Evolutionary conservation across 2,329 filamentous ascomycete genomes (phyloP), one percentile per base, ranked within the genome.

Genomic region (Aspergillus sp.): DNA sequence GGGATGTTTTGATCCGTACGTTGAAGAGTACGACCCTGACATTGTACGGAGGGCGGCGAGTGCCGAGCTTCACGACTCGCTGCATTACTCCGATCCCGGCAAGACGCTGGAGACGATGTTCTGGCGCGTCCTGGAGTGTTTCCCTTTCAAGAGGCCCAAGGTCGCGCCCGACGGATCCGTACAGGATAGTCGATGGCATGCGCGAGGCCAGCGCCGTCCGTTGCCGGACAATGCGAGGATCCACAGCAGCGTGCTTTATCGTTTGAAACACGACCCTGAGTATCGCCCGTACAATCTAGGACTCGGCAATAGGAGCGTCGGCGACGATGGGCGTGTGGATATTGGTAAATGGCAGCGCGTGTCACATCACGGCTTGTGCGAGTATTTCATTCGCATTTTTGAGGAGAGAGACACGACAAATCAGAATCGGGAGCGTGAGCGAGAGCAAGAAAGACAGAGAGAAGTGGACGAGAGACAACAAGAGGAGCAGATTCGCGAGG

Each of bases 251-350:
- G 65, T 65, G 9, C 54, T 65, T 11, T 47, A 47, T 16, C 60
- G 63, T 3, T 24, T 67, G 9, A 47, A 32, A 7, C 29, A 18
- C 10, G 65, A 67, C 50, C 62, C 57, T 1, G 49, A 54, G 4
- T 67, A 67, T 51, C 50, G 60, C 12, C 65, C 65, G 11, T 67
- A 59, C 42, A 65, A 65, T n/a, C 52, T 67, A n/a, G 65, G 65
- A 9, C 49, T 65, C n/a, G 65, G 65, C 2, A 39, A 62, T 7
- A 54, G 56, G 42, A 29, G 42, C 22, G 52, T 52, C 42, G 16
- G n/a, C 42, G 20, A 18, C 11, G n/a, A 46, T 6, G n/a, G n/a
- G n/a, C n/a, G 4, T 55, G 64, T 3, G 52, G 51, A 18, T 20
- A 47, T 26, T 65, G 63, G 65, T 18, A 16, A 14, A 24, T 47